Evolutionary conservation across 768 basidiomycete genomes (phyloP).

Genomic region (Suillus luteus): DNA sequence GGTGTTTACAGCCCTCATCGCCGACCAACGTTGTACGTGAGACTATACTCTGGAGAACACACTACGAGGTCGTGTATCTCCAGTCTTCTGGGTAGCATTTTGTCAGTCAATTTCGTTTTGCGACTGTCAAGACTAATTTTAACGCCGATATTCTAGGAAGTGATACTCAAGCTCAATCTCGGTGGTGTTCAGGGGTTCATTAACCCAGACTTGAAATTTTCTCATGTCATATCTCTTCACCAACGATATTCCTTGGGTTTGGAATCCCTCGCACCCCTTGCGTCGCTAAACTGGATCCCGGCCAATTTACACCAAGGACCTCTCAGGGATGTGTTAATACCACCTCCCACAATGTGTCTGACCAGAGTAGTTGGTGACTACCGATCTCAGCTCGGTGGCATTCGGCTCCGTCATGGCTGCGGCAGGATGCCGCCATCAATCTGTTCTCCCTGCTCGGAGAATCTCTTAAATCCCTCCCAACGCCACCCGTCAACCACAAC

Average conservation of each 20-base stretch:
- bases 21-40: background rate
- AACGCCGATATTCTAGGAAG: background rate
- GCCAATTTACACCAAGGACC: too few relatives aligned
- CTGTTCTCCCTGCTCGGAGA: background rate
- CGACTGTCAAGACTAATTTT: background rate
- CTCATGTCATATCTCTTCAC: background rate
- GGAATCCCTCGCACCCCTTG: background rate
- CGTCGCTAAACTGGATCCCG: too few relatives aligned
- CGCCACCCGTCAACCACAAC: background rate
- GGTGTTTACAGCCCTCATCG: background rate
- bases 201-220: background rate
- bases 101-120: background rate
- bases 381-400: background rate
- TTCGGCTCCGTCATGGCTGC: background rate
- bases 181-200: background rate
- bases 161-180: background rate
- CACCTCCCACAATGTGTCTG: background rate
- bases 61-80: background rate
- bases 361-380: background rate
- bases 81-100: background rate
- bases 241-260: background rate
- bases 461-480: too few relatives aligned
- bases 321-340: background rate
- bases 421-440: conserved; percentile 1
- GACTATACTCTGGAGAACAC: background rate